Conservation (phyloP, 208 protist species). For the Crithidia fasciculata region DNA sequence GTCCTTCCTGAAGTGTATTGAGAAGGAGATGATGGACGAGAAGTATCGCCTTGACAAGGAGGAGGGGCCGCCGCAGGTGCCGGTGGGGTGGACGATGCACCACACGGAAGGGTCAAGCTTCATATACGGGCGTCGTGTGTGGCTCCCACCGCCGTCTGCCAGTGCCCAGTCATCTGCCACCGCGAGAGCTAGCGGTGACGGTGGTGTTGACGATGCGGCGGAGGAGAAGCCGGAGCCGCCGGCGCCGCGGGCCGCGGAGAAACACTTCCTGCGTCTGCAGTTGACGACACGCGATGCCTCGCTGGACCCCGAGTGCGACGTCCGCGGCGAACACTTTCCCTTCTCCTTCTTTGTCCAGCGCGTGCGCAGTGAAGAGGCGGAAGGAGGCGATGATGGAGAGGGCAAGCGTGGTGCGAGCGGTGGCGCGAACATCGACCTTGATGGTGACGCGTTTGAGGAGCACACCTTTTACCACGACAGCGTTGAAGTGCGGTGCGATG, state of each 20-base stretch:
- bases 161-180: no score
- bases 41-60: constrained; percentile 81
- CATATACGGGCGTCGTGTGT: constrained; percentile 76
- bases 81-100: constrained; percentile 75
- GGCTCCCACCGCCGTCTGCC: constrained; percentile 43
- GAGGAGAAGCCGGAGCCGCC: neutral
- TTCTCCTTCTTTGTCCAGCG: constrained; percentile 85
- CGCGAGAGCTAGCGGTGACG: neutral
- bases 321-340: constrained; percentile 86
- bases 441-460: constrained; percentile 32
- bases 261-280: constrained; percentile 79
- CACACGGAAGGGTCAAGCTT: constrained; percentile 73
- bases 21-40: constrained; percentile 90
- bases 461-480: constrained; percentile 69
- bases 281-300: constrained; percentile 82
- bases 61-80: constrained; percentile 61
- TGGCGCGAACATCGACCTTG: neutral
- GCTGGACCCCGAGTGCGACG: constrained; percentile 85
- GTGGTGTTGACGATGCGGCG: neutral
- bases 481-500: constrained; percentile 76
- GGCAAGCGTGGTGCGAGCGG: neutral
- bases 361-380: constrained; percentile 7
- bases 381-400: neutral
- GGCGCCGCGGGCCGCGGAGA: constrained; percentile 37
- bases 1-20: constrained; percentile 81